Evolutionary conservation across 495 filamentous ascomycete genomes (phyloP), one percentile per base, ranked within the genome.

Genomic region (Hyaloscypha variabilis): DNA sequence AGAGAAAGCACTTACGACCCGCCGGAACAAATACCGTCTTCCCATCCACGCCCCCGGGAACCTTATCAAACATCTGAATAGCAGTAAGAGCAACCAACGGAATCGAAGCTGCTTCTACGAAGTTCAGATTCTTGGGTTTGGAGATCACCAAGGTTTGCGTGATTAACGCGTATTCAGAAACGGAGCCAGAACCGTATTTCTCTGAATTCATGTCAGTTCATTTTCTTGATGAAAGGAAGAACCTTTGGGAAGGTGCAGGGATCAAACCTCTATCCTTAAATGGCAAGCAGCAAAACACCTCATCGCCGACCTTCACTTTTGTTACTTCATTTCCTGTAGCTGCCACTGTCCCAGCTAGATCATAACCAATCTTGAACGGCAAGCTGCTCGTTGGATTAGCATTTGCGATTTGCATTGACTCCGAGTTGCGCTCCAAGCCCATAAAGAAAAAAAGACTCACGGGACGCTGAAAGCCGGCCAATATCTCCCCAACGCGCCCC

Each of bases 1-100:
- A 19, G 26, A n/a, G n/a, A 51, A 53, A 39, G 17, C 23, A 51
- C 59, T 62, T 31, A 62, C 59, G 78, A 5, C 78, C 83, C 26
- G 72, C 83, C 17, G 83, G 76, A 24, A 86, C 73, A 65, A 83
- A 83, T 10, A 84, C 82, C 21, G 81, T 85, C 74, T 86, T 86
- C 13, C 82, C 83, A 29, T 77, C 72, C 39, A 82, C 71, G 70
- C 71, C 36, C 62, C 77, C 71, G 80, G 77, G 51, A 46, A 76
- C 63, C 26, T 70, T 58, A 31, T 70, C 64, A 23, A 84, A 67
- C 19, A 76, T 73, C 69, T 84, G 81, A 17, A 78, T 58, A 6
- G 78, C 76, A 0, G 81, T 83, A 23, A 81, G 66, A 24, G 71
- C 69, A 17, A 69, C 73, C 17, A 77, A 64, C 1, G 75, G 72